A percentile compares a stretch with the other conserved stretches of the same genome.
phyloP scores from a whole-genome alignment of 768 basidiomycete species.

The Naematelia aurantialba region DNA sequence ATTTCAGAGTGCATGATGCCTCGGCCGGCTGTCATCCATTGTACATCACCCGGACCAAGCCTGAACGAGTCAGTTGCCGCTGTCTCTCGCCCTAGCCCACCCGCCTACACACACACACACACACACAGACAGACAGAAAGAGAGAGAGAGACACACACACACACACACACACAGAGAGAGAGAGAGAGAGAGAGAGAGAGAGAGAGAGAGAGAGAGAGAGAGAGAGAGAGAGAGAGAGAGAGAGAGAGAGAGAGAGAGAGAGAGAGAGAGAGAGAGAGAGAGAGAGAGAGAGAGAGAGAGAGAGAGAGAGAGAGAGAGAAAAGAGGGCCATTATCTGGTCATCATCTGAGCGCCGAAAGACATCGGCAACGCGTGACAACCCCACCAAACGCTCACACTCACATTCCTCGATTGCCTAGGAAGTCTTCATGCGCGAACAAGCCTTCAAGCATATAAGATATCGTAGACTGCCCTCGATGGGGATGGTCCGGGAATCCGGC shows the following conservation, averaged over 20 bases:
- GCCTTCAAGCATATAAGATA: constrained; percentile 85
- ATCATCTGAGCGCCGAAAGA: too few species aligned
- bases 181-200: too few species aligned
- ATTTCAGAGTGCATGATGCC: constrained; percentile 56
- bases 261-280: too few species aligned
- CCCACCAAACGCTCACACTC: too few species aligned
- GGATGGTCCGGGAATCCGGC: constrained; percentile 85
- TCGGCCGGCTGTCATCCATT: constrained; percentile 70
- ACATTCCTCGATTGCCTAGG: constrained; percentile 54
- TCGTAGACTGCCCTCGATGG: constrained; percentile 52
- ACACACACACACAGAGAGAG: neutral
- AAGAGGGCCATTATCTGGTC: too few species aligned
- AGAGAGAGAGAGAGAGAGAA: too few species aligned
- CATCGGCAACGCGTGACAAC: too few species aligned
- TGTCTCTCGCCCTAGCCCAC: constrained; percentile 37
- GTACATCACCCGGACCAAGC: constrained; percentile 69
- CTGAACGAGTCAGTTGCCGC: too few species aligned
- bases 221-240: too few species aligned
- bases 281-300: too few species aligned
- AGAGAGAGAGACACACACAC: neutral
- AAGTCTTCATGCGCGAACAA: constrained; percentile 86
- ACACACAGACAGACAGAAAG: neutral
- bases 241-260: too few species aligned
- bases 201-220: too few species aligned
- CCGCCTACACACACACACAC: constrained; percentile 54